phyloP scores from a whole-genome alignment of 164 flowering plant species.

The Nymphaea colorata region DNA sequence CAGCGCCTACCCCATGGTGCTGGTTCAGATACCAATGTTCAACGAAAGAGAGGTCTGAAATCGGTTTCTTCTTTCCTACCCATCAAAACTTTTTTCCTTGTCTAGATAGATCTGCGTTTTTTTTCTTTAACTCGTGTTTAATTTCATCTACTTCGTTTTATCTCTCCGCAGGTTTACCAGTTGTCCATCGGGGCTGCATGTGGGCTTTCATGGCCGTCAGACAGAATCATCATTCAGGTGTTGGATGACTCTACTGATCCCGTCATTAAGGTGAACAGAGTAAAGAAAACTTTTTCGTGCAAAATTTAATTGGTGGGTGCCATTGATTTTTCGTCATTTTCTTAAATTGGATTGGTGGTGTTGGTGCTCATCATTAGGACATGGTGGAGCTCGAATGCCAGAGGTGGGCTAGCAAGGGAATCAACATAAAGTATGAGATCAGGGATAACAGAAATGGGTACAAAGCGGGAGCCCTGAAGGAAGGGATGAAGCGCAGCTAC shows the following conservation, averaged over 20 bases:
- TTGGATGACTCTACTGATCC: slow-evolving; percentile 85
- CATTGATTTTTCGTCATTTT: too few relatives aligned
- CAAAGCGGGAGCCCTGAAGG: slow-evolving; percentile 94
- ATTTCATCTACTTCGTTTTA: neutral
- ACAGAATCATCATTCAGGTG: slow-evolving; percentile 71
- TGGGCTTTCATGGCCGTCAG: slow-evolving; percentile 88
- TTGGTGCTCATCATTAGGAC: slow-evolving; percentile 18
- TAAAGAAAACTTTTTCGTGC: neutral
- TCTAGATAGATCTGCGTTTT: neutral
- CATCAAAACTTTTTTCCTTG: neutral
- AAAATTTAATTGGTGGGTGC: too few relatives aligned
- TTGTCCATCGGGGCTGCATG: slow-evolving; percentile 87
- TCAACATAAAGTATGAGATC: slow-evolving; percentile 75
- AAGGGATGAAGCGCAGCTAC: slow-evolving; percentile 74
- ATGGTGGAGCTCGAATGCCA: slow-evolving; percentile 66
- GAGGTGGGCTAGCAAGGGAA: slow-evolving; percentile 82
- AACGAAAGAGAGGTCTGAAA: slow-evolving; percentile 64
- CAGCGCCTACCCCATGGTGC: slow-evolving; percentile 69
- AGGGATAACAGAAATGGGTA: slow-evolving; percentile 77
- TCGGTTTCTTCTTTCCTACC: neutral
- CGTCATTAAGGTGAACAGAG: slow-evolving; percentile 40
- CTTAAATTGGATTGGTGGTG: too few relatives aligned
- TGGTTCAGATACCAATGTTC: slow-evolving; percentile 87
- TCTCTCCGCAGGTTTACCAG: slow-evolving; percentile 54
- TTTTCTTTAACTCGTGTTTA: neutral